Evolutionary conservation across 179 eudicot genomes (phyloP).

Genomic region (Nepenthes alata): DNA sequence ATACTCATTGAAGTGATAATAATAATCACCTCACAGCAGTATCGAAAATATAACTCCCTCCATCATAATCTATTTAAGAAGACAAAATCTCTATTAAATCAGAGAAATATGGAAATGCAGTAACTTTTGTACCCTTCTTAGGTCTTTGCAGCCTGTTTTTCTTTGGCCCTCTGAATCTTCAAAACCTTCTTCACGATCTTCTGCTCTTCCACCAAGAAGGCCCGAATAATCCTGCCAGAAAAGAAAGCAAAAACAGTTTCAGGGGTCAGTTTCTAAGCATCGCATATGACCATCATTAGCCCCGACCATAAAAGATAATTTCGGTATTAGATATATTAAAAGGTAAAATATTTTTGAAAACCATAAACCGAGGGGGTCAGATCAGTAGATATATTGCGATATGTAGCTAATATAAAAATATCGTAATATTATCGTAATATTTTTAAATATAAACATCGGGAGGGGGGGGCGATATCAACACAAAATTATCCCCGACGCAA

Average conservation of each 20-base stretch:
- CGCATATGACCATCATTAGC: no score
- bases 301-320: no score
- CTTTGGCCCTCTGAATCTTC: constrained; percentile 25
- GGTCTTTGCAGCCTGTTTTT: constrained; percentile 14
- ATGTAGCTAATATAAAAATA: no score
- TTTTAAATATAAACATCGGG: background rate
- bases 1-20: no score
- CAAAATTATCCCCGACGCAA: background rate
- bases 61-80: background rate
- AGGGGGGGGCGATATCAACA: background rate
- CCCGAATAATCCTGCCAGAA: constrained; percentile 15
- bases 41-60: no score
- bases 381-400: no score
- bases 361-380: no score
- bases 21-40: no score
- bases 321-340: no score
- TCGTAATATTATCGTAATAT: no score
- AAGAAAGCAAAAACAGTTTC: background rate
- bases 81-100: background rate
- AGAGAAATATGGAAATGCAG: background rate
- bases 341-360: no score
- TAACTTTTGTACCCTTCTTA: background rate
- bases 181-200: constrained; percentile 26
- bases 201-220: constrained; percentile 25
- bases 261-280: background rate